These are phyloP conservation scores for Suillus bovinus DNA, from an alignment of 768 basidiomycete species.

Conservation along the genomic window DNA sequence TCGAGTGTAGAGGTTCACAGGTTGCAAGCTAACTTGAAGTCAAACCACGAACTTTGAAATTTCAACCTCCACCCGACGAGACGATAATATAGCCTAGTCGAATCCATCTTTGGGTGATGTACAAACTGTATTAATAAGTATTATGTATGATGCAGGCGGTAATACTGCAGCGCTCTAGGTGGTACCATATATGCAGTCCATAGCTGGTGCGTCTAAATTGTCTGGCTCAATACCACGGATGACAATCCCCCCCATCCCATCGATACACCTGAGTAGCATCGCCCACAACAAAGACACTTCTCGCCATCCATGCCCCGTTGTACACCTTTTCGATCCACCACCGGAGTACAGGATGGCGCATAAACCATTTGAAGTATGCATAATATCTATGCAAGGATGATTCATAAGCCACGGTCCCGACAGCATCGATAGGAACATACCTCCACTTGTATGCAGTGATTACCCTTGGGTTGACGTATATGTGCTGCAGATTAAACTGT, in stretches of 20 bases:
- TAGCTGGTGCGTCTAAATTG: neutral
- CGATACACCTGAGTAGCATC: constrained; percentile 20
- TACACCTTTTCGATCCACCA: constrained; percentile 44
- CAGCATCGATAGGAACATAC: constrained; percentile 13
- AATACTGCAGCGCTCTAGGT: neutral
- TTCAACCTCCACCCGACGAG: too few relatives aligned
- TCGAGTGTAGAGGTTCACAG: too few relatives aligned
- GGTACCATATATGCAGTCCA: neutral
- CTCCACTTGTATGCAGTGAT: constrained; percentile 39
- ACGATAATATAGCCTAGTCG: too few relatives aligned
- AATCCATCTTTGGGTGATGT: too few relatives aligned
- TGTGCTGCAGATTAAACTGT: constrained; percentile 36
- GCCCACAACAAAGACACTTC: constrained; percentile 38
- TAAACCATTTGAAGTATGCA: constrained; percentile 36
- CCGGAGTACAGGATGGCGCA: constrained; percentile 38
- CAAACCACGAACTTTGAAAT: too few relatives aligned
- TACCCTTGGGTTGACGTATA: constrained; percentile 41
- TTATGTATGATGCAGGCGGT: neutral
- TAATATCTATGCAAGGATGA: constrained; percentile 21
- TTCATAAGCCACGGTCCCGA: neutral
- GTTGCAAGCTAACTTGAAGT: too few relatives aligned
- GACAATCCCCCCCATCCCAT: constrained; percentile 4
- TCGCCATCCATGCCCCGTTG: constrained; percentile 39
- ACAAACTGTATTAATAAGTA: neutral
- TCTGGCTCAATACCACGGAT: neutral